Evolutionary conservation across 2,329 filamentous ascomycete genomes (phyloP), one percentile per base, ranked within the genome.

Genomic region (Ascochyta clinopodiicola): DNA sequence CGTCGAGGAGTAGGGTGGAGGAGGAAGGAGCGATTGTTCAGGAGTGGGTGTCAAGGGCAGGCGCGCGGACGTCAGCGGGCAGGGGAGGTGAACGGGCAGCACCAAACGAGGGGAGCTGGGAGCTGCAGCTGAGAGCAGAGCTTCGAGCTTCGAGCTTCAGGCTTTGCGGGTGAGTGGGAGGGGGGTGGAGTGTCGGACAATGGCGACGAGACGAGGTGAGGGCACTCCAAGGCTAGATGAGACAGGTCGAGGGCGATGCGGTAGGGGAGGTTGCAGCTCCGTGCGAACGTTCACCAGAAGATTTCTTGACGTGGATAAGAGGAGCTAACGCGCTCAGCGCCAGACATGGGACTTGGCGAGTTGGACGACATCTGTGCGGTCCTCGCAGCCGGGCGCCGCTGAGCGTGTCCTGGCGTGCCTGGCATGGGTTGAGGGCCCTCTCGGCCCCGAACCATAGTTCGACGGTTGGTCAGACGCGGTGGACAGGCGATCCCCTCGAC

Each of bases 221-320:
- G 45, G 44, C 46, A 54, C 58, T 47, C 53, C 47, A 37, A 37
- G 51, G 55, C 40, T 60, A 67, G 66, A 68, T 69, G 66, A 65
- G 64, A 65, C 59, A 59, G 56, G 53, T 57, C 51, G 60, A 52
- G 51, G 53, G 54, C 60, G 64, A 66, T 67, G 66, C 57, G 64
- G 64, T 59, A 63, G 63, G 66, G 57, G 54, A 66, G 63, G 57
- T 58, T 60, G 59, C 56, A 51, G 63, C 64, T 63, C 64, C 66
- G 66, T 67, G 66, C 66, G 55, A 62, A 57, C 54, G 64, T 53
- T 58, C 59, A 56, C 60, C 56, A 59, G 62, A 64, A 68, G 65
- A 66, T 66, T 68, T 69, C 66, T 69, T 63, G 64, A 69, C 57
- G 66, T 69, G 62, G 65, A 66, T 17, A 64, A 59, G 66, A 60